A percentile compares a stretch with the other conserved stretches of the same genome.
Conservation (phyloP, 257 asterid genomes). For the Forsythia viridissima region DNA sequence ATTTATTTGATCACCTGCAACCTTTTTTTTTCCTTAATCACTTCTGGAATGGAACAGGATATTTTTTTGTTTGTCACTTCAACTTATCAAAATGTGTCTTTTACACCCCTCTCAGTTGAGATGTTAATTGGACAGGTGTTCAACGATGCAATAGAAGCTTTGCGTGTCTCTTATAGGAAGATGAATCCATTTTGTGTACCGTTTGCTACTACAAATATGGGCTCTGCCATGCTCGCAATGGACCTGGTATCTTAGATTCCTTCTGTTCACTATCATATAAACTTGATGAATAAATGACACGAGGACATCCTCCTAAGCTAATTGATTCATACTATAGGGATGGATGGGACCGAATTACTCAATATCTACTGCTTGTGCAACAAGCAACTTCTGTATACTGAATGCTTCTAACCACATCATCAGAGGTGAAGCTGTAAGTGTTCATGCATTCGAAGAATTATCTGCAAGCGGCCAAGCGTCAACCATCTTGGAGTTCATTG, state of each 20-base stretch:
- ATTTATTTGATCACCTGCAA: too few relatives aligned
- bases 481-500: conserved; percentile 13
- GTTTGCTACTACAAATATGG: conserved; percentile 97
- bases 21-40: too few relatives aligned
- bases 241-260: conserved; percentile 49
- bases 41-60: too few relatives aligned
- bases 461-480: conserved; percentile 6
- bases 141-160: conserved; percentile 88
- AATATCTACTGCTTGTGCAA: conserved; percentile 96
- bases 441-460: conserved; percentile 5
- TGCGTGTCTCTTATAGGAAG: conserved; percentile 76
- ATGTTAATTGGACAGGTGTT: conserved; percentile 65
- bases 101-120: neutral
- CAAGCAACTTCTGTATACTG: conserved; percentile 92
- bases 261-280: too few relatives aligned
- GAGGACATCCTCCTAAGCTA: conserved; percentile 11
- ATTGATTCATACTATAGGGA: conserved; percentile 57
- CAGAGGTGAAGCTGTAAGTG: conserved; percentile 97
- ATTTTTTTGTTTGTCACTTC: conserved; percentile 7
- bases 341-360: conserved; percentile 99
- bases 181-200: conserved; percentile 99
- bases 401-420: conserved; percentile 95
- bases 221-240: conserved; percentile 97
- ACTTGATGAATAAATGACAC: too few relatives aligned
- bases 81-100: neutral